A percentile compares a stretch with the other conserved stretches of the same genome.
Evolutionary conservation across 768 basidiomycete species (phyloP).

Genomic region (Mycena crocata): DNA sequence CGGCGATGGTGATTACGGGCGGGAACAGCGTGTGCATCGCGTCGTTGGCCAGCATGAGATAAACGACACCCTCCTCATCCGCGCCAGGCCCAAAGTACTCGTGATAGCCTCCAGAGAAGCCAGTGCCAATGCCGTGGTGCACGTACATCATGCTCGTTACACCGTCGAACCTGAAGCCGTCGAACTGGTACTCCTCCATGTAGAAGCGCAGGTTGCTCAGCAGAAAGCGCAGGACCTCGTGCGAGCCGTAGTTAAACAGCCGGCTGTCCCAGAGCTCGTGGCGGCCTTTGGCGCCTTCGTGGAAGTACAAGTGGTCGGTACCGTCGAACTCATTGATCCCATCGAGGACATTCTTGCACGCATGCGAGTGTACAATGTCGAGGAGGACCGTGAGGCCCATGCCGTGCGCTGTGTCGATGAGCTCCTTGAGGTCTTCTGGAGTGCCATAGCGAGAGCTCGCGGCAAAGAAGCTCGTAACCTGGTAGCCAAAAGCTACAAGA

Average conservation of each 20-base stretch:
- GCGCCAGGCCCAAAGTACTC: slow-evolving; percentile 93
- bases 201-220: slow-evolving; percentile 95
- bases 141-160: slow-evolving; percentile 99
- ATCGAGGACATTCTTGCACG: slow-evolving; percentile 96
- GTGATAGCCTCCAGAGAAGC: slow-evolving; percentile 98
- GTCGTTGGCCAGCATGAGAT: slow-evolving; percentile 98
- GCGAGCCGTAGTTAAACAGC: slow-evolving; percentile 94
- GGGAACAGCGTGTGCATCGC: slow-evolving; percentile 88
- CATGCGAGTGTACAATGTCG: slow-evolving; percentile 98
- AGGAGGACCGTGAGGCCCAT: slow-evolving; percentile 94
- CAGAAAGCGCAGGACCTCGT: slow-evolving; percentile 95
- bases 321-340: slow-evolving; percentile 97
- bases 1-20: slow-evolving; percentile 88
- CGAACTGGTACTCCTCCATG: slow-evolving; percentile 95
- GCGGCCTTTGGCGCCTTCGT: slow-evolving; percentile 88
- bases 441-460: slow-evolving; percentile 95
- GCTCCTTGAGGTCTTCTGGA: slow-evolving; percentile 95
- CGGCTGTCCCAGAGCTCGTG: slow-evolving; percentile 99
- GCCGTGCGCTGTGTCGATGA: slow-evolving; percentile 94
- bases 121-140: slow-evolving; percentile 97
- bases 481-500: slow-evolving; percentile 93
- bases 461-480: slow-evolving; percentile 97
- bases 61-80: slow-evolving; percentile 91
- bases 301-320: slow-evolving; percentile 98
- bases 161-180: slow-evolving; percentile 98